Evolutionary conservation across 352 stramenopile species (phyloP), one percentile per base, ranked within the genome.

Genomic region (Globisporangium spiculum): DNA sequence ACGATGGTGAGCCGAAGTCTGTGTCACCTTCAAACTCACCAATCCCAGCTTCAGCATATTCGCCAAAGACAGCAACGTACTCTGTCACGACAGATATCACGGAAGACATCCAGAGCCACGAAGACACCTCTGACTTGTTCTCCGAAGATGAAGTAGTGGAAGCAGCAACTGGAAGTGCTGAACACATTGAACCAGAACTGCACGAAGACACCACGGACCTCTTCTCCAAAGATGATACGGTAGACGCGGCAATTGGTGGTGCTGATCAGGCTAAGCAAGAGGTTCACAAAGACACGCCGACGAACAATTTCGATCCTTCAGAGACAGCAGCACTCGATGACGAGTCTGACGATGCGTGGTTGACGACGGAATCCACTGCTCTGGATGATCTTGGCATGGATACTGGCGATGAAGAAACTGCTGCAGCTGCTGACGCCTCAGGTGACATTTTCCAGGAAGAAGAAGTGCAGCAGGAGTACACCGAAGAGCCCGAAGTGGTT

Each of bases 71-170:
- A 5, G 24, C n/a, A 20, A 20, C 64, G 16, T 60, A 73, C 38
- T 36, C 59, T 12, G 41, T 64, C 5, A 71, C 70, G 10, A 83
- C 72, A n/a, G 80, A 88, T 44, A 81, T 88, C 27, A 86, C 81
- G 0, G 70, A 84, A 61, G 76, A 88, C 53, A 82, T 82, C 67
- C 75, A 86, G 60, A 75, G 73, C 4, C 62, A 74, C 22, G 56
- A 56, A 38, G 64, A 70, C 32, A 18, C 20, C 9, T 32, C 30
- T 12, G 18, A 50, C 27, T 22, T 58, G 18, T 55, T 56, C 1
- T 24, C 20, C 3, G 20, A 55, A 9, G 44, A 54, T 30, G 22
- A 38, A n/a, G 4, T 18, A 9, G 32, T 58, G 50, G 22, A 32
- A 10, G 4, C 34, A 65, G 14, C 3, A 18, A 34, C 12, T 20